Evolutionary conservation across 306 rosid genomes (phyloP), one percentile per base, ranked within the genome.

Genomic region (Citrullus amarus): DNA sequence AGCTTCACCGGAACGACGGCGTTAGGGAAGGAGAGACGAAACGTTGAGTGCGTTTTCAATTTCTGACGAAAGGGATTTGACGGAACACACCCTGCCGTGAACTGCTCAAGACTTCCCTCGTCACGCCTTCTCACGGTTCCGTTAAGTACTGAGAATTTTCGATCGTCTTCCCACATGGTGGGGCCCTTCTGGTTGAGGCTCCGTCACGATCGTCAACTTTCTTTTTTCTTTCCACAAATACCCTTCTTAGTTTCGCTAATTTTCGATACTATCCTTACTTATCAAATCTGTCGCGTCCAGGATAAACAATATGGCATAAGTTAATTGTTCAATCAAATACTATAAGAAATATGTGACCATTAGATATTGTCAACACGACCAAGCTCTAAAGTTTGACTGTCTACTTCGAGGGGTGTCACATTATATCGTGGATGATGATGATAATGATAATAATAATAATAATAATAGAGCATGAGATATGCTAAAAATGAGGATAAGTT

Each of bases 61-160:
- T 66, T 84, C 75, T 75, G 80, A 59, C 72, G 53, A 60, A 41
- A 71, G 80, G 56, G 83, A 81, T 65, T 87, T 86, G 89, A 92
- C 98, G 96, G 96, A 90, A 86, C 41, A 69, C 34, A 9, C 53
- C 17, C 15, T 85, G 68, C 89, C 91, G 92, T 87, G 90, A 88
- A 84, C 48, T 38, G 32, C 67, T 25, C 22, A 18, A 65, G 86
- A 58, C 81, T 69, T 59, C 57, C 65, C 65, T 90, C 91, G 91
- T 92, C 83, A 92, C 91, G 86, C 74, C 83, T 82, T 78, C 83
- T 85, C 81, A 91, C 91, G 91, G 91, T 87, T 87, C 92, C 93
- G 98, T 95, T 95, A 95, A 90, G 90, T 88, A 84, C 4, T 4
- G 18, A 79, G 50, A 54, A 53, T 17, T 32, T 53, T 28, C 7